phyloP scores from a whole-genome alignment of 441 rosid species.

The Lepidium campestre region DNA sequence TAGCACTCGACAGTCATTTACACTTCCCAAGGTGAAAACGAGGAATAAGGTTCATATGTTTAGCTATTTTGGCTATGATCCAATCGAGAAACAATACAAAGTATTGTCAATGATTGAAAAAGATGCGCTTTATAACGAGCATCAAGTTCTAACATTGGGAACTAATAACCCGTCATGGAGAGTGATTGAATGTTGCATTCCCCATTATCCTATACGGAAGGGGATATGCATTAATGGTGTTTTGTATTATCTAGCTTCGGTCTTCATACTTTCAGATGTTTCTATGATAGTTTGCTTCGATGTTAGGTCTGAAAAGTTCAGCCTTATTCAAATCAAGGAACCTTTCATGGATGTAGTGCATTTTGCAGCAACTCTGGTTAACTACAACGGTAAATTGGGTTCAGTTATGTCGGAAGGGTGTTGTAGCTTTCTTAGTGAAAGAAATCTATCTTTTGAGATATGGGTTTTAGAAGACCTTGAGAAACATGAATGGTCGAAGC shows the following conservation, averaged over 20 bases:
- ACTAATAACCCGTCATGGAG: neutral
- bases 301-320: neutral
- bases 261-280: neutral
- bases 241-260: neutral
- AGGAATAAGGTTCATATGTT: too few species aligned
- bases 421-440: neutral
- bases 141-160: neutral
- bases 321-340: neutral
- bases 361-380: neutral
- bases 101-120: too few species aligned
- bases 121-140: too few species aligned
- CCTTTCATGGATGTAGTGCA: neutral
- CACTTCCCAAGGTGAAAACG: too few species aligned
- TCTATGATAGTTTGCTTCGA: neutral
- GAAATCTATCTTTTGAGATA: neutral
- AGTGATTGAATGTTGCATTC: neutral
- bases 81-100: too few species aligned
- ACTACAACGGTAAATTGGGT: neutral
- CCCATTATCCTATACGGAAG: neutral
- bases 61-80: too few species aligned
- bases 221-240: neutral
- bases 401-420: neutral
- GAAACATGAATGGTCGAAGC: conserved; percentile 5
- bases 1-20: too few species aligned
- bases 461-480: neutral